A percentile compares a stretch with the other conserved stretches of the same genome.
These are phyloP conservation scores for Penicillium waksmanii DNA, from an alignment of 495 filamentous ascomycete genomes.

Conservation along the genomic window DNA sequence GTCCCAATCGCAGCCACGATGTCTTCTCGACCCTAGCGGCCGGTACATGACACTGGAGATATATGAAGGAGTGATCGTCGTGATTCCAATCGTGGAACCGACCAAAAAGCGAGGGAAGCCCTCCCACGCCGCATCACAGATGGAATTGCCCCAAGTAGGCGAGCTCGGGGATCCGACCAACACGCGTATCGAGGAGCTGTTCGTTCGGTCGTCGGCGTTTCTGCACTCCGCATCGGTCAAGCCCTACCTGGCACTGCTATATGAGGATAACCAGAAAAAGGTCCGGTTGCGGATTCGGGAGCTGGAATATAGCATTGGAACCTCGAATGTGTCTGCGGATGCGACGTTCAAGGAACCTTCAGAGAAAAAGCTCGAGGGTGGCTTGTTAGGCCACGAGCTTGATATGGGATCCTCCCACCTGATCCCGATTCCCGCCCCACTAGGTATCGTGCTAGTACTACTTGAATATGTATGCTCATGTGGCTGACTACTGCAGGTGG, in stretches of 20 bases:
- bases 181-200: constrained; percentile 81
- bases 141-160: constrained; percentile 50
- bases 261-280: constrained; percentile 70
- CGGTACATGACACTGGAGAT: constrained; percentile 82
- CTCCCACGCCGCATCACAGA: constrained; percentile 28
- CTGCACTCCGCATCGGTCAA: constrained; percentile 69
- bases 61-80: constrained; percentile 85
- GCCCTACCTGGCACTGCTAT: constrained; percentile 82
- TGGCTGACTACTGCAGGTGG: constrained; percentile 53
- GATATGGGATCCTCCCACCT: constrained; percentile 78
- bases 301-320: constrained; percentile 53
- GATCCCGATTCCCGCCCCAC: constrained; percentile 75
- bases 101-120: constrained; percentile 54
- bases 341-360: constrained; percentile 57
- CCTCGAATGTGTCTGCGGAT: constrained; percentile 47
- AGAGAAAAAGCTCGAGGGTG: constrained; percentile 33
- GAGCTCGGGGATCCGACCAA: constrained; percentile 70
- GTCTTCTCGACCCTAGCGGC: constrained; percentile 80
- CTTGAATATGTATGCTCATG: constrained; percentile 1
- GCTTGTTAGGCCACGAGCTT: constrained; percentile 57
- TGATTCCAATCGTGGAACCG: constrained; percentile 68
- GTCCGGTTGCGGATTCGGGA: constrained; percentile 63
- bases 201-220: constrained; percentile 81
- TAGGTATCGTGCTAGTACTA: constrained; percentile 42
- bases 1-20: constrained; percentile 73